Base-by-base conservation (phyloP, 495 filamentous ascomycete genomes). In the Cenococcum geophilum region DNA sequence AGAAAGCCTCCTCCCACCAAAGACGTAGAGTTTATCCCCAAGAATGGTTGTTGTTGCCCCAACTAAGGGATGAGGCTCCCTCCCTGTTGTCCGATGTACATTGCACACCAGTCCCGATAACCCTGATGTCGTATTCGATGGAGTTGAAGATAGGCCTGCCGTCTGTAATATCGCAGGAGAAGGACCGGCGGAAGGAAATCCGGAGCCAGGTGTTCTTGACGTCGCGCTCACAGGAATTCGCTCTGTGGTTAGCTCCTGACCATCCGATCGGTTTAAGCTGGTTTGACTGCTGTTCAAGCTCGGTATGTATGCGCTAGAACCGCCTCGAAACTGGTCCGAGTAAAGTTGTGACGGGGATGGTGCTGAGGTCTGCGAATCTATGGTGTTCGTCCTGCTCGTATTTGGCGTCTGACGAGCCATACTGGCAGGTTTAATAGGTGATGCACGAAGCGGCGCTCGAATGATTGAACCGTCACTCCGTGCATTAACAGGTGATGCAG, bases 21-120 rank as follows among this genome's bases (percentile, higher is more conserved):
- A 97, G 5, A 97, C 91, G 72, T 95, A 98, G 36, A 98, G 78
- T 70, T 89, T 96, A 71, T 98, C 93, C 10, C 91, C 91, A 22
- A 98, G 69, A 54, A 97, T 88, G 0, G 95, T 97, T 0, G 95
- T 97, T 0, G 95, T 96, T 2, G 93, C 92, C 3, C 93, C 93
- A 4, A 98, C 93, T 3, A 97, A 76, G 11, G 93, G 86, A 62
- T 87, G 89, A 5, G 93, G 95, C 70, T 97, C 91, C 61, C 86
- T 82, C 34, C 93, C 93, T 0, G 92, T 97, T 16, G 93, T 97
- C 60, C 84, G 79, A 60, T 93, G 89, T 14, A 96, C 89, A 77
- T 96, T 96, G 76, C 91, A 96, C 70, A 96, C 92, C 69, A 96
- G 75, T 1, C 91, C 91, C 0, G 91, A 93, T 1, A 96, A 73